These are phyloP conservation scores for Neurospora africana DNA, from an alignment of 495 filamentous ascomycete species.

Conservation along the genomic window DNA sequence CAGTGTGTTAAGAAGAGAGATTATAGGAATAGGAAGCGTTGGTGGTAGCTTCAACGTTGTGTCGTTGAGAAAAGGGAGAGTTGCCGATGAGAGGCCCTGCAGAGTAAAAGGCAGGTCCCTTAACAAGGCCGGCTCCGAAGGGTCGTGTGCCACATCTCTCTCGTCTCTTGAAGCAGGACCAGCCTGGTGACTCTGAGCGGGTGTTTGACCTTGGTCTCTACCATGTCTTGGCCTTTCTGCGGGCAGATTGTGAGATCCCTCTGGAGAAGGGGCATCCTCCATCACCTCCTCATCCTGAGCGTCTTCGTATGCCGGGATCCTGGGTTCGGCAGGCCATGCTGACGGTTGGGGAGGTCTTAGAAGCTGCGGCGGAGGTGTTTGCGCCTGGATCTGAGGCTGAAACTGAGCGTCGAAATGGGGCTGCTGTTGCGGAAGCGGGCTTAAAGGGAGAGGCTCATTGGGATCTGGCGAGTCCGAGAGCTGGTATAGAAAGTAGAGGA, in stretches of 20 bases:
- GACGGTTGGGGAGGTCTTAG: not conserved
- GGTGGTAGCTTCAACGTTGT: conserved; percentile 61
- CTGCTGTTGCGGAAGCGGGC: conserved; percentile 16
- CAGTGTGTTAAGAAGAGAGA: conserved; percentile 78
- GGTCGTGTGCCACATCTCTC: conserved; percentile 13
- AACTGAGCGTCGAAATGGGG: conserved; percentile 2
- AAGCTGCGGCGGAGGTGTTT: not conserved
- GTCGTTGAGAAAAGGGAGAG: conserved; percentile 61
- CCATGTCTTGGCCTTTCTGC: conserved; percentile 15
- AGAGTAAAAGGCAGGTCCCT: conserved; percentile 90
- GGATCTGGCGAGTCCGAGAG: conserved; percentile 55
- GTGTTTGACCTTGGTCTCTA: conserved; percentile 13
- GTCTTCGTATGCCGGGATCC: conserved; percentile 4
- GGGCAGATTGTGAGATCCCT: conserved; percentile 38
- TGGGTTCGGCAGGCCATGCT: conserved; percentile 3
- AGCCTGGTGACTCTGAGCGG: not conserved
- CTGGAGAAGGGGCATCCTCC: conserved; percentile 45
- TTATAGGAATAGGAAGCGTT: conserved; percentile 69
- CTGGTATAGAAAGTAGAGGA: conserved; percentile 79
- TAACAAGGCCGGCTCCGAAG: conserved; percentile 64
- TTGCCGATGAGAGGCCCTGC: conserved; percentile 80
- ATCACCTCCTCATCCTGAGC: conserved; percentile 30
- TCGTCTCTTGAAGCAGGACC: not conserved
- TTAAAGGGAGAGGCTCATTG: conserved; percentile 26
- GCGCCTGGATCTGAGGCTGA: not conserved